phyloP scores from a whole-genome alignment of 176 grass and related monocot genomes.

The Elymus sibiricus region DNA sequence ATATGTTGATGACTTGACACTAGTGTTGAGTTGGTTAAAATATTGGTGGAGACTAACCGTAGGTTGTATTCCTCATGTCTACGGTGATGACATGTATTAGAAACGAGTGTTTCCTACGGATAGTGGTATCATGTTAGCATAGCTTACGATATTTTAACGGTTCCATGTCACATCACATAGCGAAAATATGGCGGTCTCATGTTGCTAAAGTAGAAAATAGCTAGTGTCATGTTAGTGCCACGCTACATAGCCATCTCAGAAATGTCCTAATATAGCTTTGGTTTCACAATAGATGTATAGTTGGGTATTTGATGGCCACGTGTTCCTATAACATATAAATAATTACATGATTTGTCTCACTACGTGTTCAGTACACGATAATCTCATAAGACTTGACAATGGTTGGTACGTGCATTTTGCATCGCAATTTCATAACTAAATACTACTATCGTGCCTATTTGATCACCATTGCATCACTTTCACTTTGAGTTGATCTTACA shows the following conservation, averaged over 20 bases:
- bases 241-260: not conserved
- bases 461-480: too few species aligned
- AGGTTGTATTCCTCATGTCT: not conserved
- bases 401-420: too few species aligned
- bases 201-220: not conserved
- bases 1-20: not conserved
- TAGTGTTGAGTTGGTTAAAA: not conserved
- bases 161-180: not conserved
- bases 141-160: too few species aligned
- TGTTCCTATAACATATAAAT: not conserved
- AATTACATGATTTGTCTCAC: not conserved
- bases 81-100: not conserved
- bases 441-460: too few species aligned
- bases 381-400: not conserved
- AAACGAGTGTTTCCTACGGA: not conserved
- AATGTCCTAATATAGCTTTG: not conserved
- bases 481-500: too few species aligned
- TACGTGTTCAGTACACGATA: not conserved
- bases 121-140: too few species aligned
- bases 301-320: not conserved
- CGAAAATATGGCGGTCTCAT: not conserved
- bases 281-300: not conserved
- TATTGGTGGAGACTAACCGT: not conserved
- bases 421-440: too few species aligned
- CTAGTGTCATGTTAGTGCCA: not conserved